Conservation (phyloP, 2,329 filamentous ascomycete species). For the Fusarium agapanthi region DNA sequence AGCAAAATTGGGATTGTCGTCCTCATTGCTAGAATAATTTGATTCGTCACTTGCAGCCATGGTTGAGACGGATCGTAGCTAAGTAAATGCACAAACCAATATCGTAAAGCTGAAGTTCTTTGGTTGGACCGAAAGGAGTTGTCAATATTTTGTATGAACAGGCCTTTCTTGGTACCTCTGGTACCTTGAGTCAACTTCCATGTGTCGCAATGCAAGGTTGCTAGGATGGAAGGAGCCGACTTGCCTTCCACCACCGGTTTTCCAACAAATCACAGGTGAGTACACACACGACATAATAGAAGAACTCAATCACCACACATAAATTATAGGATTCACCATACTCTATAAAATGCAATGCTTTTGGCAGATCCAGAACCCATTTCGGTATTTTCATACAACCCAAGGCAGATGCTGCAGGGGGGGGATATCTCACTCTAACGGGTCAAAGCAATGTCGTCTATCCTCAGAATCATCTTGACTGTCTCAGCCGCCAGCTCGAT, state of each 20-base stretch:
- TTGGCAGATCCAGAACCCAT: conserved; percentile 39
- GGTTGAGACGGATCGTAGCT: background rate
- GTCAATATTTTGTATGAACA: background rate
- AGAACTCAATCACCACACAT: background rate
- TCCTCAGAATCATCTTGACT: conserved; percentile 88
- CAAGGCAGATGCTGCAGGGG: conserved; percentile 39
- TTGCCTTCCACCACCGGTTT: background rate
- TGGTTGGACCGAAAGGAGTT: background rate
- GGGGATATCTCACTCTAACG: conserved; percentile 56
- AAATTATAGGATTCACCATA: conserved; percentile 8
- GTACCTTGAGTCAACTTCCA: background rate
- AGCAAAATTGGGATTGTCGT: conserved; percentile 36
- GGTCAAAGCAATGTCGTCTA: conserved; percentile 72
- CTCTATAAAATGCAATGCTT: conserved; percentile 30
- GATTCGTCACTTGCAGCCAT: conserved; percentile 31
- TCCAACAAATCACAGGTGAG: background rate
- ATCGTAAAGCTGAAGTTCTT: background rate
- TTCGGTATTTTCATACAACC: conserved; percentile 52
- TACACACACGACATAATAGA: background rate
- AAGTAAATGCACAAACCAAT: background rate
- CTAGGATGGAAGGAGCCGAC: conserved; percentile 10
- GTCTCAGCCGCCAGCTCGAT: conserved; percentile 98
- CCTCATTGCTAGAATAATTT: conserved; percentile 27
- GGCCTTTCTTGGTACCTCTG: background rate
- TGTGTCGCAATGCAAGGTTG: background rate